phyloP scores from a whole-genome alignment of 768 basidiomycete species.

The Hygrophoropsis aurantiaca region DNA sequence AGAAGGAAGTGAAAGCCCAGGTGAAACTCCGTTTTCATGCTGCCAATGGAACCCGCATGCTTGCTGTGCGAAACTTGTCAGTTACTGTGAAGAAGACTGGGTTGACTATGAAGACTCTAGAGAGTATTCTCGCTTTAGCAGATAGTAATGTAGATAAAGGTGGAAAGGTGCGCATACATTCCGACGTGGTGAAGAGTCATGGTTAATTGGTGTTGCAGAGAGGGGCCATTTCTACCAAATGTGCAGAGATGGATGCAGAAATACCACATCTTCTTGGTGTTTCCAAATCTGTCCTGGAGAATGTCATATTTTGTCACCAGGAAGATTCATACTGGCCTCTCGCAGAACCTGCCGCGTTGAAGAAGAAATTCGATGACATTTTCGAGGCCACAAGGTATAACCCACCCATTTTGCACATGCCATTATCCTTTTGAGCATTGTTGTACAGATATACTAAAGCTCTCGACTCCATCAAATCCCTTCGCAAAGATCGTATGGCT shows the following conservation, averaged over 20 bases:
- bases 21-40: constrained; percentile 93
- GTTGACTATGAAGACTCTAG: constrained; percentile 96
- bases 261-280: constrained; percentile 93
- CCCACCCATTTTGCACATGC: neutral
- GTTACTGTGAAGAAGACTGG: constrained; percentile 93
- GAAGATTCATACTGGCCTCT: constrained; percentile 99
- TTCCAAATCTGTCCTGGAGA: constrained; percentile 96
- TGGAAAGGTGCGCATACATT: constrained; percentile 62
- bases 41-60: constrained; percentile 87
- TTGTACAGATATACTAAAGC: constrained; percentile 88
- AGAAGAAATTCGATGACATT: constrained; percentile 99
- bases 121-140: constrained; percentile 80
- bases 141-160: constrained; percentile 65
- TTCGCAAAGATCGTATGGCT: constrained; percentile 87
- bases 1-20: constrained; percentile 98
- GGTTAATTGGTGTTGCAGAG: constrained; percentile 46
- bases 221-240: constrained; percentile 92
- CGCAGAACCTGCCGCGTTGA: constrained; percentile 83
- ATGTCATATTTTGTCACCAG: constrained; percentile 99
- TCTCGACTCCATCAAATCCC: constrained; percentile 83
- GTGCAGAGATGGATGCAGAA: constrained; percentile 93
- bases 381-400: constrained; percentile 93
- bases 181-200: neutral
- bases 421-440: neutral
- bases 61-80: constrained; percentile 85